Conservation (phyloP, 345 rosid genomes). For the Syzygium aromaticum region DNA sequence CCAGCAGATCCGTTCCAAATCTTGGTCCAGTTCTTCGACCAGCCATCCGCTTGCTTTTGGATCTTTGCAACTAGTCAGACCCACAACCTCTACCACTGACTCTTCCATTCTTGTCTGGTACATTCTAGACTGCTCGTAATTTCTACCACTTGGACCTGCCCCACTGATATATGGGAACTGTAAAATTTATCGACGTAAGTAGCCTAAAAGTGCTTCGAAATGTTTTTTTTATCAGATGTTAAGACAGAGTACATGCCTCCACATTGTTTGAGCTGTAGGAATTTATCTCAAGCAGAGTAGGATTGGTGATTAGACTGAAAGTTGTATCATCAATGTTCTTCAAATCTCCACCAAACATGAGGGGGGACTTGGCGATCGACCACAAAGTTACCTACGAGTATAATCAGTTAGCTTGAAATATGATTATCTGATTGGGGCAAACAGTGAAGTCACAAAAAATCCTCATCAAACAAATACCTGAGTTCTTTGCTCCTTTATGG, state of each 20-base stretch:
- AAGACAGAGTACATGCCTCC: slow-evolving; percentile 30
- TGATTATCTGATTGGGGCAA: not conserved
- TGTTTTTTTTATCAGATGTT: too few relatives aligned
- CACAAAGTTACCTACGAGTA: slow-evolving; percentile 79
- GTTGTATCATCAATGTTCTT: slow-evolving; percentile 60
- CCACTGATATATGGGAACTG: slow-evolving; percentile 25
- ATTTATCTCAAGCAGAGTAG: slow-evolving; percentile 61
- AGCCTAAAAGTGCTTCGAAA: not conserved
- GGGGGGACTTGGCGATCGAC: slow-evolving; percentile 88
- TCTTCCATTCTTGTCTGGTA: not conserved
- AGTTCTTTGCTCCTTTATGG: slow-evolving; percentile 58
- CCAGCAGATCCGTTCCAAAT: not conserved
- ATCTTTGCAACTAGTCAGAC: slow-evolving; percentile 63
- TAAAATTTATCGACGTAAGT: not conserved
- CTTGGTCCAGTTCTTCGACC: not conserved
- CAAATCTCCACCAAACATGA: slow-evolving; percentile 91
- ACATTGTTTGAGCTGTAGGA: slow-evolving; percentile 56
- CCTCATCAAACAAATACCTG: slow-evolving; percentile 35
- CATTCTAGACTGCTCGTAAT: not conserved
- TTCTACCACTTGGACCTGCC: not conserved
- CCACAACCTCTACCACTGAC: slow-evolving; percentile 22
- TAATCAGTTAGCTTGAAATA: not conserved
- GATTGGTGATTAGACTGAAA: slow-evolving; percentile 58
- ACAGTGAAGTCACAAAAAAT: not conserved
- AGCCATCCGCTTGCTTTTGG: slow-evolving; percentile 35